Conservation (phyloP, 305 asterid genomes). For the Fraxinus angustifolia region DNA sequence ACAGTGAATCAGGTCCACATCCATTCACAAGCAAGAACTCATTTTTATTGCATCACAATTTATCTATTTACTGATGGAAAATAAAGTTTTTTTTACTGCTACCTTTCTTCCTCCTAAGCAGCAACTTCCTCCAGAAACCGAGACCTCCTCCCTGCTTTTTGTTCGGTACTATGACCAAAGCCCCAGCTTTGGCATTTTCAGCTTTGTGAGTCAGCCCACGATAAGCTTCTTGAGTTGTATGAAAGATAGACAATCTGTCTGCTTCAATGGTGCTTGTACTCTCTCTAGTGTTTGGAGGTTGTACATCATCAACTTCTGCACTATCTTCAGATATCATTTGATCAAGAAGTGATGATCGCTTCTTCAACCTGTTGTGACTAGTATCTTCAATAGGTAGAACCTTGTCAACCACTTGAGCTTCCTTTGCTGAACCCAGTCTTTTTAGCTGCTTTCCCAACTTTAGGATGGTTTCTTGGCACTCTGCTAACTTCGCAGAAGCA, state of each 20-base stretch:
- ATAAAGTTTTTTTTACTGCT: constrained; percentile 35
- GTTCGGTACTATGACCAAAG: constrained; percentile 50
- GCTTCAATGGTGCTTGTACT: constrained; percentile 24
- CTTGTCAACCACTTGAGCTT: constrained; percentile 39
- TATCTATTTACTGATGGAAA: constrained; percentile 38
- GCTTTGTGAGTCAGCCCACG: constrained; percentile 11
- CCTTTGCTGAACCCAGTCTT: constrained; percentile 50
- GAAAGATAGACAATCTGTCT: background rate
- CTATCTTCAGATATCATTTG: constrained; percentile 59
- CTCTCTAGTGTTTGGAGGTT: constrained; percentile 40
- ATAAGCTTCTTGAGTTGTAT: constrained; percentile 18
- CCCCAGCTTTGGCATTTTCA: constrained; percentile 23
- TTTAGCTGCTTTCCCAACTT: constrained; percentile 74
- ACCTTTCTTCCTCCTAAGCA: constrained; percentile 56
- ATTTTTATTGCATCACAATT: constrained; percentile 19
- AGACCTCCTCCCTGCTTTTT: constrained; percentile 54
- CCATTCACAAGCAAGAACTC: constrained; percentile 18
- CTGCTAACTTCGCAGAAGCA: constrained; percentile 73
- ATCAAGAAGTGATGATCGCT: constrained; percentile 63
- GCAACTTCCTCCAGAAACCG: constrained; percentile 56
- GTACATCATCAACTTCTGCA: constrained; percentile 10
- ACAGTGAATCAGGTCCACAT: background rate
- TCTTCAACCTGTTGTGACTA: constrained; percentile 34
- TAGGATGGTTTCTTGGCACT: constrained; percentile 72
- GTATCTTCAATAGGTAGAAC: constrained; percentile 28